Conservation (phyloP, 2,329 filamentous ascomycete species). For the Ambrosiella xylebori region DNA sequence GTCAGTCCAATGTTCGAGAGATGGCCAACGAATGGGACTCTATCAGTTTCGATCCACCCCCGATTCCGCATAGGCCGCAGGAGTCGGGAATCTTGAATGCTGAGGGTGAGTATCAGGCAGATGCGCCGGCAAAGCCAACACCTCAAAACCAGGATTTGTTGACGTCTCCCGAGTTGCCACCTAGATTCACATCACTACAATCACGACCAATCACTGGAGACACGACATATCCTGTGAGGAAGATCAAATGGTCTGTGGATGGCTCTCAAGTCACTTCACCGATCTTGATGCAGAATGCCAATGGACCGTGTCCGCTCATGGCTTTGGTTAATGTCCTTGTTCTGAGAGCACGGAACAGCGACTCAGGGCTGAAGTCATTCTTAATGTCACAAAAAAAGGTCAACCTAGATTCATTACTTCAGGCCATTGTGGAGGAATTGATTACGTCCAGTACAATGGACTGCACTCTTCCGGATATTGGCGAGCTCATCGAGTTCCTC, state of each 20-base stretch:
- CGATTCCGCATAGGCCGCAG: background rate
- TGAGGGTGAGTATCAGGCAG: background rate
- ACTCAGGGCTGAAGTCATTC: conserved; percentile 32
- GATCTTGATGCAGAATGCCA: conserved; percentile 80
- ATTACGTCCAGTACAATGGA: conserved; percentile 55
- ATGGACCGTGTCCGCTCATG: conserved; percentile 84
- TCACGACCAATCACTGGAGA: conserved; percentile 18
- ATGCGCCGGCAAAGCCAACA: background rate
- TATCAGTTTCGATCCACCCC: conserved; percentile 22
- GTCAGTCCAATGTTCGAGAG: conserved; percentile 12
- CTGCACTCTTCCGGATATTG: conserved; percentile 61
- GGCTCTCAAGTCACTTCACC: conserved; percentile 61
- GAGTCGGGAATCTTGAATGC: background rate
- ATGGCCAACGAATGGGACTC: conserved; percentile 32
- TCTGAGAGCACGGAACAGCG: conserved; percentile 33
- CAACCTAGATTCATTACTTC: conserved; percentile 37
- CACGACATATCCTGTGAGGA: conserved; percentile 87
- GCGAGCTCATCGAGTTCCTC: conserved; percentile 74
- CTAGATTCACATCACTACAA: background rate
- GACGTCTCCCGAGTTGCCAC: background rate
- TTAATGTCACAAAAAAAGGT: background rate
- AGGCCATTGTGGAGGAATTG: conserved; percentile 84
- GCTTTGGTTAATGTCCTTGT: conserved; percentile 86
- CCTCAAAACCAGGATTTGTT: background rate
- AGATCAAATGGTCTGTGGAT: conserved; percentile 67